These are phyloP conservation scores for Glarea lozoyensis DNA, from an alignment of 495 filamentous ascomycete genomes.

Conservation along the genomic window DNA sequence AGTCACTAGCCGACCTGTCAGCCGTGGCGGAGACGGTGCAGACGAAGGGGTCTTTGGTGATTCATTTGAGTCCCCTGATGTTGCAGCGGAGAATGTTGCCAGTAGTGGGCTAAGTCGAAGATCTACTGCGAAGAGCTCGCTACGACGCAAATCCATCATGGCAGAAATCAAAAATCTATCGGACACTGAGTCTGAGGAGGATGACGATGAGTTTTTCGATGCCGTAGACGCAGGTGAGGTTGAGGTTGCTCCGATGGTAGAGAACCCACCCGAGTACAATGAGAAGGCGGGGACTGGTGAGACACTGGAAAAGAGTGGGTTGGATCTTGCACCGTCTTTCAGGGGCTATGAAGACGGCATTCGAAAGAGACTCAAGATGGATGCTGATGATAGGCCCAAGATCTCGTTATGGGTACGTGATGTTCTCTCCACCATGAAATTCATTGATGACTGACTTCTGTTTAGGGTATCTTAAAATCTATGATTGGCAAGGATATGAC, in stretches of 20 bases:
- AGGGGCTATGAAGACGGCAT: constrained; percentile 85
- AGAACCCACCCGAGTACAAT: constrained; percentile 30
- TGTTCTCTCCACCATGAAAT: neutral
- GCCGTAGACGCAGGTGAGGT: constrained; percentile 90
- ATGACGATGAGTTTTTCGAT: constrained; percentile 94
- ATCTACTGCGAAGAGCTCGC: constrained; percentile 34
- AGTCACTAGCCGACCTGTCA: constrained; percentile 34
- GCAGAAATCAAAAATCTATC: constrained; percentile 56
- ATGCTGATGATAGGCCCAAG: constrained; percentile 85
- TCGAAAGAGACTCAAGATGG: constrained; percentile 71
- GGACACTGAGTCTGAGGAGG: constrained; percentile 75
- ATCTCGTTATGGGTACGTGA: constrained; percentile 89
- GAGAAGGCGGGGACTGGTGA: constrained; percentile 33
- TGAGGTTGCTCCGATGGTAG: constrained; percentile 53
- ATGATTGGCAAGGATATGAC: constrained; percentile 99
- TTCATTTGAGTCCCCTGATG: constrained; percentile 28
- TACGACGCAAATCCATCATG: constrained; percentile 48
- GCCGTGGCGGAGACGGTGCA: constrained; percentile 19
- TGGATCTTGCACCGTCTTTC: constrained; percentile 67
- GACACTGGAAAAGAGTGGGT: constrained; percentile 37
- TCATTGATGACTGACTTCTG: constrained; percentile 4
- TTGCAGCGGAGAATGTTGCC: constrained; percentile 16
- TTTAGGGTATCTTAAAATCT: constrained; percentile 90
- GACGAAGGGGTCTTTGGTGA: constrained; percentile 22
- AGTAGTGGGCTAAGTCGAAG: constrained; percentile 23